phyloP scores from a whole-genome alignment of 805 yeast genomes.

The Nakazawaea ernobii region DNA sequence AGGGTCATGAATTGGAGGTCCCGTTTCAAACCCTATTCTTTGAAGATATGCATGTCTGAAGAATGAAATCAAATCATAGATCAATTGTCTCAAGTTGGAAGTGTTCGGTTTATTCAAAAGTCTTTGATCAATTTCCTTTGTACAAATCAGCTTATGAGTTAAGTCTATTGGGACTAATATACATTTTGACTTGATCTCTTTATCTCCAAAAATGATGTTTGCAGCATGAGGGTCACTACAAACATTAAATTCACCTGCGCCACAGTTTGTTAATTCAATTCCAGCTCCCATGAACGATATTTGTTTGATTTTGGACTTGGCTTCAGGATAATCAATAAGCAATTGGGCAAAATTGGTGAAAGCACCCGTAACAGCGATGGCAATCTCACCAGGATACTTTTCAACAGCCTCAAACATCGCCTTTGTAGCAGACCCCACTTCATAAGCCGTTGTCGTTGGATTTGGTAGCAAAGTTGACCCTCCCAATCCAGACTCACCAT shows the following conservation, averaged over 20 bases:
- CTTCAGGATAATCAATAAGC: slow-evolving; percentile 25
- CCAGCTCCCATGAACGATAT: slow-evolving; percentile 40
- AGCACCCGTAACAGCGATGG: slow-evolving; percentile 36
- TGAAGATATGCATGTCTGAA: slow-evolving; percentile 41
- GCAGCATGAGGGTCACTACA: slow-evolving; percentile 78
- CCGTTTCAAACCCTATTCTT: slow-evolving; percentile 37
- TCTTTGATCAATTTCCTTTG: slow-evolving; percentile 29
- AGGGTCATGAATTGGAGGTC: slow-evolving; percentile 83
- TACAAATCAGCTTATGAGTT: slow-evolving; percentile 61
- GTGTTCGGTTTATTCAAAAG: slow-evolving; percentile 28
- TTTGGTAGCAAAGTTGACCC: slow-evolving; percentile 58
- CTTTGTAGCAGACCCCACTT: slow-evolving; percentile 21
- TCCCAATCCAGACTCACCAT: slow-evolving; percentile 72
- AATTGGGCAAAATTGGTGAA: slow-evolving; percentile 33
- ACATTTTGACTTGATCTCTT: slow-evolving; percentile 39
- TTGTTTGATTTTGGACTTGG: slow-evolving; percentile 22
- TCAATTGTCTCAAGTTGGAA: slow-evolving; percentile 46
- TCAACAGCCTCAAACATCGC: slow-evolving; percentile 20
- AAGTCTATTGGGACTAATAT: slow-evolving; percentile 62
- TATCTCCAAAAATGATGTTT: slow-evolving; percentile 42
- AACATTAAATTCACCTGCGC: slow-evolving; percentile 70
- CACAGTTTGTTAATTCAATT: slow-evolving; percentile 26
- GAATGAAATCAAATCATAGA: slow-evolving; percentile 47
- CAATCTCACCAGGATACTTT: slow-evolving; percentile 23
- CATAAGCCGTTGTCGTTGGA: slow-evolving; percentile 26